These are phyloP conservation scores for Micromonas commoda DNA, from an alignment of 139 green algal genomes.

Conservation along the genomic window DNA sequence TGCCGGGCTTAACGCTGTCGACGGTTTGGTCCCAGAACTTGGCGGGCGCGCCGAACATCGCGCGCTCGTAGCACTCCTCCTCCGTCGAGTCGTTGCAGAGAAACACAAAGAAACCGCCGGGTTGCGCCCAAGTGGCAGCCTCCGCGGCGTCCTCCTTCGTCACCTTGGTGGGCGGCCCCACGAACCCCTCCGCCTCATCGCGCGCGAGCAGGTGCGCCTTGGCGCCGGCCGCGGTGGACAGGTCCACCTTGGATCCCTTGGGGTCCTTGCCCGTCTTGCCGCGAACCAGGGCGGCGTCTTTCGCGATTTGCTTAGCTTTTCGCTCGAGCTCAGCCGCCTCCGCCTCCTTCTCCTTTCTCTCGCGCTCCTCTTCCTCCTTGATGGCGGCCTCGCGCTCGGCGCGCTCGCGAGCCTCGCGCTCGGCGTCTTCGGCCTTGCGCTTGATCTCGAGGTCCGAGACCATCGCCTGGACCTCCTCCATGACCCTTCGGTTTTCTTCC, in stretches of 20 bases:
- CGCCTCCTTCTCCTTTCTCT: neutral
- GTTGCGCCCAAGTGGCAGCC: neutral
- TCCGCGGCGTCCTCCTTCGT: neutral
- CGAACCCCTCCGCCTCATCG: neutral
- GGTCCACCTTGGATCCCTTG: neutral
- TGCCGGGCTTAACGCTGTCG: neutral
- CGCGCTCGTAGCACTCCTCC: neutral
- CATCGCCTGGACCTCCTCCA: neutral
- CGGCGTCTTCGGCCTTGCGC: neutral
- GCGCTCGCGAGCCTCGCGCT: neutral
- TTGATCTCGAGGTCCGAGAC: neutral
- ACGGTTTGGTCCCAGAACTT: neutral
- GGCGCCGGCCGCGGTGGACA: no score
- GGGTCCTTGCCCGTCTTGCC: no score
- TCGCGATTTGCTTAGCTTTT: neutral
- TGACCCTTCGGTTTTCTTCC: neutral
- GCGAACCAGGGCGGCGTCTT: neutral
- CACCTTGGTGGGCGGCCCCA: neutral
- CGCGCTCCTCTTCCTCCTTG: neutral
- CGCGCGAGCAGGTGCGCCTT: neutral
- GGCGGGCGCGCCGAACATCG: neutral
- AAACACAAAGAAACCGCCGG: neutral
- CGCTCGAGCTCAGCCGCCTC: neutral
- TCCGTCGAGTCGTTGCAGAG: neutral
- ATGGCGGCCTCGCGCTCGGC: neutral